These are phyloP conservation scores for Termitomyces sp. DNA, from an alignment of 768 basidiomycete genomes.

Conservation along the genomic window DNA sequence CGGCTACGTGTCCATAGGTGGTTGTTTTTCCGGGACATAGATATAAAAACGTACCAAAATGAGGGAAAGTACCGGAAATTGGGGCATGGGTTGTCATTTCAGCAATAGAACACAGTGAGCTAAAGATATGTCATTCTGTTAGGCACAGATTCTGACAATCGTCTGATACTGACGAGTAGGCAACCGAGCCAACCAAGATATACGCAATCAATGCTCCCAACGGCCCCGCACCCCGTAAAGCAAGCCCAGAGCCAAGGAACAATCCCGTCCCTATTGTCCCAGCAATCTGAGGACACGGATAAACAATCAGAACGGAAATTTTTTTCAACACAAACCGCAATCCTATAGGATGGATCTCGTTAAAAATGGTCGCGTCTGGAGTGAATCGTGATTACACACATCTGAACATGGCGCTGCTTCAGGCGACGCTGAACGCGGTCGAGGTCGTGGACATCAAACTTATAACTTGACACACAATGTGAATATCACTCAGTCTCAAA, in stretches of 20 bases:
- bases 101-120: slow-evolving; percentile 62
- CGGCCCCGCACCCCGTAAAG: slow-evolving; percentile 60
- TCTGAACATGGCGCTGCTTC: slow-evolving; percentile 78
- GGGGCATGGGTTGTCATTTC: slow-evolving; percentile 84
- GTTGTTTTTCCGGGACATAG: neutral
- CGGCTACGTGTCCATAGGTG: slow-evolving; percentile 27
- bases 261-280: slow-evolving; percentile 75
- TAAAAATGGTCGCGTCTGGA: neutral
- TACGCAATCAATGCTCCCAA: slow-evolving; percentile 66
- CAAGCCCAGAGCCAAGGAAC: slow-evolving; percentile 67
- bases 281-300: slow-evolving; percentile 44
- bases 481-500: neutral
- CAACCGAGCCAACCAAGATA: slow-evolving; percentile 58
- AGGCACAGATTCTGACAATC: neutral
- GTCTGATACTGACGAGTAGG: slow-evolving; percentile 48
- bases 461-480: slow-evolving; percentile 24
- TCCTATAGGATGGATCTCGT: slow-evolving; percentile 34
- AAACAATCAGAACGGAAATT: neutral
- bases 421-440: slow-evolving; percentile 71
- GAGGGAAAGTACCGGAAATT: slow-evolving; percentile 75
- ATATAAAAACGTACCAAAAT: slow-evolving; percentile 43
- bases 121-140: slow-evolving; percentile 12
- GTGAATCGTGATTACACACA: slow-evolving; percentile 37
- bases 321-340: slow-evolving; percentile 46
- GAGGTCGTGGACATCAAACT: slow-evolving; percentile 58